Conservation (phyloP, 345 rosid genomes). For the Toxicodendron radicans region DNA sequence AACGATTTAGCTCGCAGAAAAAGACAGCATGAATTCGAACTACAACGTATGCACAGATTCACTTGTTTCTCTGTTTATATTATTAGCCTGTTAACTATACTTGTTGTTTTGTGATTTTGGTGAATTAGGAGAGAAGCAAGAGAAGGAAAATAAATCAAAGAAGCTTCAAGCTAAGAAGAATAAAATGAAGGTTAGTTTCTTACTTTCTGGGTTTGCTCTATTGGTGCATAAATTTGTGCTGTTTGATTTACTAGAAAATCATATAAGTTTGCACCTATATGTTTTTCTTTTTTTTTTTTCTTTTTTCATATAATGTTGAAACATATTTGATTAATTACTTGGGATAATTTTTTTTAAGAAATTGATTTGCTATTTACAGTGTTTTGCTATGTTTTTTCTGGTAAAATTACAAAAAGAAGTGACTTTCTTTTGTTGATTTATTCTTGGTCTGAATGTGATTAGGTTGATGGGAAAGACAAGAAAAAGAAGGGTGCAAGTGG, state of each 20-base stretch:
- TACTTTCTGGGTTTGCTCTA: neutral
- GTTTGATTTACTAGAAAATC: neutral
- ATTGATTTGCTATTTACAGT: neutral
- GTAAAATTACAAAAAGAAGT: no score
- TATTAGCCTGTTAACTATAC: neutral
- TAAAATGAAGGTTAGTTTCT: constrained; percentile 80
- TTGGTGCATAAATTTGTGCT: neutral
- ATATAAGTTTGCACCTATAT: neutral
- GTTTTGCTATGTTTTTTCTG: neutral
- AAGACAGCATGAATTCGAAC: constrained; percentile 84
- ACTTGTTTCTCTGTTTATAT: neutral
- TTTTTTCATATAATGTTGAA: neutral
- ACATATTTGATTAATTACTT: neutral
- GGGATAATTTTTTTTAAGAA: neutral
- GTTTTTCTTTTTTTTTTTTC: neutral
- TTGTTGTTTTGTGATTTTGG: constrained; percentile 15
- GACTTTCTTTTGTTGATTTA: neutral
- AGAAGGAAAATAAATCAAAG: constrained; percentile 59
- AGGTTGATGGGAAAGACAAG: constrained; percentile 78
- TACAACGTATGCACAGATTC: constrained; percentile 45
- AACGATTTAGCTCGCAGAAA: constrained; percentile 76
- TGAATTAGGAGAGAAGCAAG: constrained; percentile 69
- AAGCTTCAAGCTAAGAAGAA: constrained; percentile 84
- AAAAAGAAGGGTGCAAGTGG: constrained; percentile 62
- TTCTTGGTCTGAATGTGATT: neutral